These are phyloP conservation scores for Domatiomyces globalis DNA, from an alignment of 2,329 filamentous ascomycete genomes.

Conservation along the genomic window DNA sequence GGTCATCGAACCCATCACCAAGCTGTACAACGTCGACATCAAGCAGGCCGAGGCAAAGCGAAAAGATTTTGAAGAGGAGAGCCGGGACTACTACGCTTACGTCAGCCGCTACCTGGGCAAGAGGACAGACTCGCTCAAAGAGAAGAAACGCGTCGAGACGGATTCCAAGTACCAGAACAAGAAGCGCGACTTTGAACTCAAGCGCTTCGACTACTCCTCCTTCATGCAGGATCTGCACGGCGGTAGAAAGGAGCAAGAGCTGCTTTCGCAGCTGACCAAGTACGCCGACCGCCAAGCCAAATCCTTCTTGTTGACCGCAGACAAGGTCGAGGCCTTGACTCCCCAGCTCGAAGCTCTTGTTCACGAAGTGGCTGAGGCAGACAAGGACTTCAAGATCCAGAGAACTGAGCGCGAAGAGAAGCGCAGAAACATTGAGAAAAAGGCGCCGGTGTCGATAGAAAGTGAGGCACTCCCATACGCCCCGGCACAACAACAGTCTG, in stretches of 20 bases:
- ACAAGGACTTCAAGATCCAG: slow-evolving; percentile 94
- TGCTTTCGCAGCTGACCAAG: slow-evolving; percentile 83
- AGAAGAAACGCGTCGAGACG: slow-evolving; percentile 90
- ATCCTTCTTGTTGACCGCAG: slow-evolving; percentile 66
- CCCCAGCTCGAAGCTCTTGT: slow-evolving; percentile 83
- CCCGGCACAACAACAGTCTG: slow-evolving; percentile 26
- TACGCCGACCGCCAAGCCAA: slow-evolving; percentile 84
- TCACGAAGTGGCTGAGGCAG: slow-evolving; percentile 76
- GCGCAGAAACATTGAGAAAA: slow-evolving; percentile 76
- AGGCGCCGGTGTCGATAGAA: slow-evolving; percentile 48
- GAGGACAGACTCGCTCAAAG: slow-evolving; percentile 85
- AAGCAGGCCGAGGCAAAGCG: slow-evolving; percentile 96
- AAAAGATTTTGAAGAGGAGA: slow-evolving; percentile 96
- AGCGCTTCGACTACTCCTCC: slow-evolving; percentile 95
- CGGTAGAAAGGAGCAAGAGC: slow-evolving; percentile 94
- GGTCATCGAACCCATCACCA: slow-evolving; percentile 85
- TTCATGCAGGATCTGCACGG: slow-evolving; percentile 99
- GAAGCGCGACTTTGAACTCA: slow-evolving; percentile 86
- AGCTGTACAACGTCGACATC: slow-evolving; percentile 88
- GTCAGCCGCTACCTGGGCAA: slow-evolving; percentile 93
- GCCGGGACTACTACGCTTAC: slow-evolving; percentile 95
- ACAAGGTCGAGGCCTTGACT: slow-evolving; percentile 72
- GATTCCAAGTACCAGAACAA: slow-evolving; percentile 95
- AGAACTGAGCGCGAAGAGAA: slow-evolving; percentile 93
- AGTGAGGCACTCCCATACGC: slow-evolving; percentile 48